phyloP scores from a whole-genome alignment of 176 grass and related monocot genomes.

The Alloteropsis semialata region DNA sequence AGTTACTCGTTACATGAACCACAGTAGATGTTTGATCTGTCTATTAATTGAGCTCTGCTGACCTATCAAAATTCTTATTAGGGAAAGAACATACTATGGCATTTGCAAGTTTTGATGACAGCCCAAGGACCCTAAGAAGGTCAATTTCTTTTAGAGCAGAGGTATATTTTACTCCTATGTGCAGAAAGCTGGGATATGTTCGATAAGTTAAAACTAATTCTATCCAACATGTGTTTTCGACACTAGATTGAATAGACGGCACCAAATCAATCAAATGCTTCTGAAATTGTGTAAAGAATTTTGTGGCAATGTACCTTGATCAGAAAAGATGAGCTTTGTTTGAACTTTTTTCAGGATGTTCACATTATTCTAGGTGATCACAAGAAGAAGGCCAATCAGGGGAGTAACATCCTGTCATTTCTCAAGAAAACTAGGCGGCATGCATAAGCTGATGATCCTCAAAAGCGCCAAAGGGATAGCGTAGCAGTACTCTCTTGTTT shows the following conservation, averaged over 20 bases:
- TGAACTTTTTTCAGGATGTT: slow-evolving; percentile 36
- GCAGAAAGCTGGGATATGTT: background rate
- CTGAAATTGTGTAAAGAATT: background rate
- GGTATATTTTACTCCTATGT: slow-evolving; percentile 25
- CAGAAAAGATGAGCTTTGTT: background rate
- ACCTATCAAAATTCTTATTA: slow-evolving; percentile 29
- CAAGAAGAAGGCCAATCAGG: slow-evolving; percentile 53
- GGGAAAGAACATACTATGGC: slow-evolving; percentile 40
- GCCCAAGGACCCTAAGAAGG: slow-evolving; percentile 17
- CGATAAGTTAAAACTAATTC: background rate
- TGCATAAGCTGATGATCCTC: slow-evolving; percentile 1
- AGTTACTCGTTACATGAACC: background rate
- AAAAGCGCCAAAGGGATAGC: background rate
- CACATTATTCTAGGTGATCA: slow-evolving; percentile 23
- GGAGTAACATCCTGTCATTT: slow-evolving; percentile 65
- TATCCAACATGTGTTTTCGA: background rate
- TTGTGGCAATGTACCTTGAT: background rate
- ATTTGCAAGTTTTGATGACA: slow-evolving; percentile 15
- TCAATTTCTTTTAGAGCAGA: slow-evolving; percentile 37
- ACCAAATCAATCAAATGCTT: background rate
- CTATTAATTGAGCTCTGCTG: background rate
- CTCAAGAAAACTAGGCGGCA: slow-evolving; percentile 46
- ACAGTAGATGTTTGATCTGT: background rate
- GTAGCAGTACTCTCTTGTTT: background rate
- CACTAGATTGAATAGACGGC: background rate